phyloP scores from a whole-genome alignment of 2,329 filamentous ascomycete species.

The Colletotrichum tanaceti region DNA sequence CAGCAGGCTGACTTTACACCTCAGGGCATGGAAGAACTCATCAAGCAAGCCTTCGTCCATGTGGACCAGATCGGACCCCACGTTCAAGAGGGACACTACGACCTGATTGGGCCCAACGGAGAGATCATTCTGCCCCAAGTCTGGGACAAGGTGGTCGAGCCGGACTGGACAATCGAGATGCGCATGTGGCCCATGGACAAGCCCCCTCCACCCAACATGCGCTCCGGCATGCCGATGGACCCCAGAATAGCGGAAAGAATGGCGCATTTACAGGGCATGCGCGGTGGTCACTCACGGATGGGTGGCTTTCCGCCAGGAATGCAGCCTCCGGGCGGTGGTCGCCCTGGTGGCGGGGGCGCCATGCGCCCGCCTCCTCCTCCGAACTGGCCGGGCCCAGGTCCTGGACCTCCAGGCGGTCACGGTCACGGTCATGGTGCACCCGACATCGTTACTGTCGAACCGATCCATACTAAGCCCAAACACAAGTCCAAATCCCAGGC shows the following conservation, averaged over 20 bases:
- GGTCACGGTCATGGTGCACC: background rate
- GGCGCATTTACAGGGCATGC: slow-evolving; percentile 11
- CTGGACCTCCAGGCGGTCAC: background rate
- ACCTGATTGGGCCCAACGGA: slow-evolving; percentile 80
- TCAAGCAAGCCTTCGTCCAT: slow-evolving; percentile 84
- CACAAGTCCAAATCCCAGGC: slow-evolving; percentile 47
- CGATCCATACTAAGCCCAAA: slow-evolving; percentile 34
- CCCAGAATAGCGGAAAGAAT: background rate
- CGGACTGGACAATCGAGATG: slow-evolving; percentile 79
- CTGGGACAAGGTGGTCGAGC: slow-evolving; percentile 85
- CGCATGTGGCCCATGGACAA: slow-evolving; percentile 69
- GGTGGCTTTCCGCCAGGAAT: slow-evolving; percentile 20
- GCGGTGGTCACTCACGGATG: slow-evolving; percentile 1
- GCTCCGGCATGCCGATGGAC: slow-evolving; percentile 12
- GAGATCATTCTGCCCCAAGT: slow-evolving; percentile 85
- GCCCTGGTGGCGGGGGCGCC: slow-evolving; percentile 22
- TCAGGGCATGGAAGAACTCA: slow-evolving; percentile 87
- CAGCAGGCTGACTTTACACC: slow-evolving; percentile 43
- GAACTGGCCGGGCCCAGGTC: background rate
- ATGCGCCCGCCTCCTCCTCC: slow-evolving; percentile 29
- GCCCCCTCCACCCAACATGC: slow-evolving; percentile 12
- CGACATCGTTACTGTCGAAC: slow-evolving; percentile 45
- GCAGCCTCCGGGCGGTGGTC: slow-evolving; percentile 16
- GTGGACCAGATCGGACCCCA: slow-evolving; percentile 81
- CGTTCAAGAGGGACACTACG: slow-evolving; percentile 82